Evolutionary conservation across 345 rosid genomes (phyloP).

Genomic region (Dipteronia dyeriana): DNA sequence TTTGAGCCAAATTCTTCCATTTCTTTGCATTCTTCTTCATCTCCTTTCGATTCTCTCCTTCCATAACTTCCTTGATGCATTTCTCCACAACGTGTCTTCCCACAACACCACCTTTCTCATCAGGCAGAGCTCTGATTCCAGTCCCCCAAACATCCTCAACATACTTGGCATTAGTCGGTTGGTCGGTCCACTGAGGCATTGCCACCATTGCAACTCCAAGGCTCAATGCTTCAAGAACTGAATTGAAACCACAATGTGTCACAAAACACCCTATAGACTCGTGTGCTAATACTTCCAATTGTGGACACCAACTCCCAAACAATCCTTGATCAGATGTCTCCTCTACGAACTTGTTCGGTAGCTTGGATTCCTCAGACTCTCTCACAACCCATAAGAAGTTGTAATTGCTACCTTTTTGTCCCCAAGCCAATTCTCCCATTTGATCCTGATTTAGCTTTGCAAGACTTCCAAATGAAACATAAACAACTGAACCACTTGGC

Average conservation of each 20-base stretch:
- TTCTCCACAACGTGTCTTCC: too few relatives aligned
- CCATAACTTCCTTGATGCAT: too few relatives aligned
- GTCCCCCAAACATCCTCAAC: too few relatives aligned
- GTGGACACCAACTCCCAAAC: constrained; percentile 40
- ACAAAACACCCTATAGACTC: constrained; percentile 43
- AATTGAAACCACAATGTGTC: constrained; percentile 52
- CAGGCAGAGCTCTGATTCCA: too few relatives aligned
- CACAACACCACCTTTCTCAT: too few relatives aligned
- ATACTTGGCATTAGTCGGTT: too few relatives aligned
- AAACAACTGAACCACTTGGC: constrained; percentile 30
- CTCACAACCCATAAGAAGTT: constrained; percentile 44
- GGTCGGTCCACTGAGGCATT: constrained; percentile 51
- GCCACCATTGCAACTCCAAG: constrained; percentile 52
- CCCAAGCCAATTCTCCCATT: constrained; percentile 29
- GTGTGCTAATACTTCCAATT: constrained; percentile 35
- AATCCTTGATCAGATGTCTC: constrained; percentile 23
- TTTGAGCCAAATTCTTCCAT: too few relatives aligned
- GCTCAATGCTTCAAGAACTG: constrained; percentile 42
- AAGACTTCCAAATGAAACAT: constrained; percentile 45
- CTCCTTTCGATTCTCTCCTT: too few relatives aligned
- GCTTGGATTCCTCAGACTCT: constrained; percentile 27
- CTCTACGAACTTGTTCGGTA: constrained; percentile 23
- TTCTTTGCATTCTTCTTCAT: too few relatives aligned
- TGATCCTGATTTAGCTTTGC: constrained; percentile 23
- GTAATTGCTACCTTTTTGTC: constrained; percentile 12